Conservation (phyloP, 192 early-diverging fungal genomes). For the Geosiphon pyriformis region DNA sequence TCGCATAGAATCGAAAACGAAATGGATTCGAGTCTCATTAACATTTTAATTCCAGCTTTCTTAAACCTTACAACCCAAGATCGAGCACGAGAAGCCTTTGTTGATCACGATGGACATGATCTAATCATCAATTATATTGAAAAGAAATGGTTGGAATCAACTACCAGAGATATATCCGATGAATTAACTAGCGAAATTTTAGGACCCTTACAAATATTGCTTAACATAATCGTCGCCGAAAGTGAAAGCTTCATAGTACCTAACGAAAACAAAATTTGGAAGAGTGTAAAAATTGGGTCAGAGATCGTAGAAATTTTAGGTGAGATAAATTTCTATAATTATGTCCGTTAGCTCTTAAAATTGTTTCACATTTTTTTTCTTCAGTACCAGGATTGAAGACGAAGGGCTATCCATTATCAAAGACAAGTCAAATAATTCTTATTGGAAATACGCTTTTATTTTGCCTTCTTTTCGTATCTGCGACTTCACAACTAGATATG, state of each 20-base stretch:
- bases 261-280: neutral
- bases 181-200: neutral
- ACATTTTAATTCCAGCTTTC: slow-evolving; percentile 8
- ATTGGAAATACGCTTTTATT: neutral
- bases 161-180: neutral
- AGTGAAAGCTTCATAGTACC: neutral
- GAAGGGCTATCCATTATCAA: neutral
- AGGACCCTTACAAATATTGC: neutral
- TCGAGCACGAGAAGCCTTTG: neutral
- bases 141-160: neutral
- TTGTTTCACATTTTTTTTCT: neutral
- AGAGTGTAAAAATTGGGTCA: neutral
- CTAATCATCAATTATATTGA: neutral
- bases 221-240: neutral
- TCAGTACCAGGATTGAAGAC: neutral
- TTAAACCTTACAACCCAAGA: slow-evolving; percentile 14
- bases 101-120: neutral
- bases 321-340: neutral
- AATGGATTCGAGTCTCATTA: neutral
- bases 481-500: neutral
- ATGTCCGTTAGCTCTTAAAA: neutral
- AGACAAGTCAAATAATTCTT: neutral
- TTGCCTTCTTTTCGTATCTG: neutral
- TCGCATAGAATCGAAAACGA: neutral
- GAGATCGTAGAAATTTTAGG: neutral